Evolutionary conservation across 2,329 filamentous ascomycete genomes (phyloP).

Genomic region (Colletotrichum destructivum): DNA sequence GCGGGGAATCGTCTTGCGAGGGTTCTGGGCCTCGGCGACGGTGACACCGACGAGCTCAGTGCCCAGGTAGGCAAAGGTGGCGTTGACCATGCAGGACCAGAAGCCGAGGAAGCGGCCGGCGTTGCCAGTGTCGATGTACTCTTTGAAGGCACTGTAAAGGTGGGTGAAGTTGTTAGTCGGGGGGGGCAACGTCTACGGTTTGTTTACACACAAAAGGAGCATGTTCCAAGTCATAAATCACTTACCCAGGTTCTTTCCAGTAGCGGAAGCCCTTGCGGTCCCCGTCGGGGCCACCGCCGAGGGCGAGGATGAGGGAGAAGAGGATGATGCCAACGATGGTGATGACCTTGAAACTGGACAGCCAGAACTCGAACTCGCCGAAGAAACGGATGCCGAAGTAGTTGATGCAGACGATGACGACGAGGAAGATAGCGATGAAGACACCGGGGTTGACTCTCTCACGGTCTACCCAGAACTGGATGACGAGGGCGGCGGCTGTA

Average conservation of each 20-base stretch:
- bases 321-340: constrained; percentile 78
- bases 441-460: constrained; percentile 82
- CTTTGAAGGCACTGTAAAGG: constrained; percentile 61
- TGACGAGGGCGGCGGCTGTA: constrained; percentile 83
- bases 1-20: constrained; percentile 81
- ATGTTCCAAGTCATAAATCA: neutral
- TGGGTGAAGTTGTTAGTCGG: constrained; percentile 2
- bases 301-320: constrained; percentile 73
- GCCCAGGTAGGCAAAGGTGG: constrained; percentile 84
- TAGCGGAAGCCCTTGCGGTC: constrained; percentile 77
- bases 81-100: constrained; percentile 82
- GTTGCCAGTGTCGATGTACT: constrained; percentile 58
- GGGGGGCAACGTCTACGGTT: neutral
- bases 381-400: constrained; percentile 80
- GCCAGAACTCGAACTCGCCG: constrained; percentile 76
- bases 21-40: constrained; percentile 85
- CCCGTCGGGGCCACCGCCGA: constrained; percentile 75
- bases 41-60: constrained; percentile 85
- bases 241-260: constrained; percentile 72
- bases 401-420: constrained; percentile 76
- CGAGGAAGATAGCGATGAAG: constrained; percentile 81
- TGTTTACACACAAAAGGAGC: too few species aligned
- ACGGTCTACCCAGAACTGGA: constrained; percentile 81
- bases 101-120: constrained; percentile 72
- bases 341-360: constrained; percentile 77